Conservation (phyloP, 257 asterid genomes). For the Solanum gracilifrons region DNA sequence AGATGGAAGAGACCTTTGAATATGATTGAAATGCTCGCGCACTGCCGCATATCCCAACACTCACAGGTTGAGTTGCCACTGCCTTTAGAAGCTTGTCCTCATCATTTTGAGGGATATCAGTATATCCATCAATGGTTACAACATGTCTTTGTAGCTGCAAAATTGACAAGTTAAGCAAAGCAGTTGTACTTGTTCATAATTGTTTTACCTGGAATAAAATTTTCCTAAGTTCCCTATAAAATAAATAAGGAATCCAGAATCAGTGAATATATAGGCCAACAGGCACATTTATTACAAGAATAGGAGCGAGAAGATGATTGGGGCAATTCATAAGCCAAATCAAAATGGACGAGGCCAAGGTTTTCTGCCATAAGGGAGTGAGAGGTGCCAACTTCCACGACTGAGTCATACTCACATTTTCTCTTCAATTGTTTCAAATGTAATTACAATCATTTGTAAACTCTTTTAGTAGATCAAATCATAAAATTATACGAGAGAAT, state of each 20-base stretch:
- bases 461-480: neutral
- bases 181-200: neutral
- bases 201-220: neutral
- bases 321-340: neutral
- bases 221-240: neutral
- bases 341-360: neutral
- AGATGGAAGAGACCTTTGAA: conserved; percentile 42
- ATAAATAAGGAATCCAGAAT: neutral
- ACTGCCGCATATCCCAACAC: conserved; percentile 94
- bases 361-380: neutral
- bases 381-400: neutral
- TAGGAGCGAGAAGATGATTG: neutral
- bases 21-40: conserved; percentile 65
- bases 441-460: neutral
- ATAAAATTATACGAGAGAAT: neutral
- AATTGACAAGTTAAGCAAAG: neutral
- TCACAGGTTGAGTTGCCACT: conserved; percentile 79
- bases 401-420: neutral
- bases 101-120: conserved; percentile 40
- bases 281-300: neutral
- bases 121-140: conserved; percentile 79
- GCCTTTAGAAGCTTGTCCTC: conserved; percentile 69
- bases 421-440: neutral
- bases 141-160: conserved; percentile 58
- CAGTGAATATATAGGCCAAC: neutral